Conservation (phyloP, 768 basidiomycete species). For the Neoboletus subvelutipes region DNA sequence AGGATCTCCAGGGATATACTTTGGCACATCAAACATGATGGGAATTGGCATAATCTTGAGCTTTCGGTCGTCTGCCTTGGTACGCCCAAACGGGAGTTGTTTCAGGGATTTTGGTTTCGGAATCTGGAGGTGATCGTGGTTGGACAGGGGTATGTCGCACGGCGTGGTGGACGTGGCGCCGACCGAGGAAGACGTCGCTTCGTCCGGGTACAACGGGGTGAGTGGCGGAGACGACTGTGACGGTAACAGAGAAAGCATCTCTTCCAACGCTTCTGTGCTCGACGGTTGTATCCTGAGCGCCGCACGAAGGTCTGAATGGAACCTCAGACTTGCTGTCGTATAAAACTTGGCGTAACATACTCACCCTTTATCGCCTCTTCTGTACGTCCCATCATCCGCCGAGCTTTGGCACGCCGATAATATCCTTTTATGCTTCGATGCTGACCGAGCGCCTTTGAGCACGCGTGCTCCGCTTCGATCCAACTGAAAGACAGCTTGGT, state of each 20-base stretch:
- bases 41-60: conserved; percentile 53
- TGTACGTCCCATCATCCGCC: conserved; percentile 54
- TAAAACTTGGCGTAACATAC: neutral
- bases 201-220: conserved; percentile 14
- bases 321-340: neutral
- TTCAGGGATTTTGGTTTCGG: conserved; percentile 43
- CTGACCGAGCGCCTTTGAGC: conserved; percentile 60
- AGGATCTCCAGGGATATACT: conserved; percentile 17
- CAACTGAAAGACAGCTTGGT: conserved; percentile 45
- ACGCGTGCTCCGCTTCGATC: conserved; percentile 71
- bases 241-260: conserved; percentile 45
- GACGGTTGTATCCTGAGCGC: conserved; percentile 60
- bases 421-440: conserved; percentile 69
- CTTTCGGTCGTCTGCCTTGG: conserved; percentile 49
- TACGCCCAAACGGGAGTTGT: conserved; percentile 53
- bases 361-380: conserved; percentile 64
- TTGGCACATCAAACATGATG: conserved; percentile 39
- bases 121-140: conserved; percentile 37
- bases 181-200: conserved; percentile 31
- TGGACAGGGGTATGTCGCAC: conserved; percentile 12
- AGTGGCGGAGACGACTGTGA: conserved; percentile 16
- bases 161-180: conserved; percentile 19
- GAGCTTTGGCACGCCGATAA: conserved; percentile 67
- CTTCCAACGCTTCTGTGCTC: conserved; percentile 61
- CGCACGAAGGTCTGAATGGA: conserved; percentile 53